These are phyloP conservation scores for Anethum foeniculum DNA, from an alignment of 140 eudicot species.

Conservation along the genomic window DNA sequence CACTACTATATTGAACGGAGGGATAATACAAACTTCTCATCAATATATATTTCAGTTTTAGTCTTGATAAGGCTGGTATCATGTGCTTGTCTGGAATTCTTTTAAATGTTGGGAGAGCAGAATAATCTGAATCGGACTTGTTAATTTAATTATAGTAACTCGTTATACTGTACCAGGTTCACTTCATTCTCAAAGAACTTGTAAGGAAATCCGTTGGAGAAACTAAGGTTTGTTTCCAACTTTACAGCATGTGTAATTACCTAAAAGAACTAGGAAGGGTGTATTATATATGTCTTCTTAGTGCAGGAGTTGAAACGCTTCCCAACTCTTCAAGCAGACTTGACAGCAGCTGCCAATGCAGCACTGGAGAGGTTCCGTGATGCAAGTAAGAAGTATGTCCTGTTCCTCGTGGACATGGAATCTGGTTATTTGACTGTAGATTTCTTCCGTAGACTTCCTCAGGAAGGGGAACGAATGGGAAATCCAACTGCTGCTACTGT, in stretches of 20 bases:
- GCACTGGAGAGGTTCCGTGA: conserved; percentile 70
- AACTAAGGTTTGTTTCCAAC: conserved; percentile 37
- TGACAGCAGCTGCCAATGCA: conserved; percentile 56
- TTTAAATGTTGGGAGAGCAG: not conserved
- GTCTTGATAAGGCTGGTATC: not conserved
- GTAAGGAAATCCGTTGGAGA: conserved; percentile 61
- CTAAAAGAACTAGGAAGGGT: not conserved
- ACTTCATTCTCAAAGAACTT: conserved; percentile 56
- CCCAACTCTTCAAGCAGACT: conserved; percentile 53
- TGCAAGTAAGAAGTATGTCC: conserved; percentile 61
- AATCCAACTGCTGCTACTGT: conserved; percentile 35
- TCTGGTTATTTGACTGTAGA: conserved; percentile 66
- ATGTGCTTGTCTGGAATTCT: not conserved
- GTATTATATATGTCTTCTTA: not conserved
- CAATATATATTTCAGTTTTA: not conserved
- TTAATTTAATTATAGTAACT: not conserved
- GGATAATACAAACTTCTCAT: not conserved
- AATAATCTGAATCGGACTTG: not conserved
- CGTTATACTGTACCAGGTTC: conserved; percentile 34
- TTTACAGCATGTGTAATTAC: not conserved
- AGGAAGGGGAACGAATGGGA: conserved; percentile 44
- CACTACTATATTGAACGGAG: no score
- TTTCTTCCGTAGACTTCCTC: conserved; percentile 70
- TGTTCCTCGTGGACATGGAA: conserved; percentile 77
- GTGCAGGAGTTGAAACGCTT: conserved; percentile 48